phyloP scores from a whole-genome alignment of 169 alveolate species.

The Plasmodium blacklocki region DNA sequence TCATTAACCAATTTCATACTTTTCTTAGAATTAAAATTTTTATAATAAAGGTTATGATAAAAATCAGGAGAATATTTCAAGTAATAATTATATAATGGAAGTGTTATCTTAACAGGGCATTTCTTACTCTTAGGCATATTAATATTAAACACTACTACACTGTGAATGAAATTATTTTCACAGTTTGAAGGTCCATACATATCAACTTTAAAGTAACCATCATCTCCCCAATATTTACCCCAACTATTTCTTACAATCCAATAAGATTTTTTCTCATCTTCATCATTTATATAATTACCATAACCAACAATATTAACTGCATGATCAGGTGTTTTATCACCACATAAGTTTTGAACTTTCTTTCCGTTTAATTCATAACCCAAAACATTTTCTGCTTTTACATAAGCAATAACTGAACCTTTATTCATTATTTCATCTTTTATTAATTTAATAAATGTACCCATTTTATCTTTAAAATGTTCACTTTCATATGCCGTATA shows the following conservation, averaged over 20 bases:
- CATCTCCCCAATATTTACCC: conserved; percentile 78
- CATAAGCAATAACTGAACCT: conserved; percentile 76
- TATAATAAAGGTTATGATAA: conserved; percentile 9
- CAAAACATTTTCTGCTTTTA: conserved; percentile 56
- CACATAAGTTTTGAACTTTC: conserved; percentile 71
- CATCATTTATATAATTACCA: conserved; percentile 64
- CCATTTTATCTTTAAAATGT: conserved; percentile 1
- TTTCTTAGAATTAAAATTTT: neutral
- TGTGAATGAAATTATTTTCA: conserved; percentile 39
- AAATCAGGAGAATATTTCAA: conserved; percentile 13
- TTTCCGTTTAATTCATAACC: conserved; percentile 75
- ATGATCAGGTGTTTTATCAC: conserved; percentile 60
- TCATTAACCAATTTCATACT: neutral
- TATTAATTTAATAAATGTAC: conserved; percentile 39
- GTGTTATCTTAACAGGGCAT: neutral
- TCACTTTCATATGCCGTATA: conserved; percentile 12
- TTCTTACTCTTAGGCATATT: conserved; percentile 19
- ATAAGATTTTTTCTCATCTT: conserved; percentile 56
- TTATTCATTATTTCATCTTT: conserved; percentile 68
- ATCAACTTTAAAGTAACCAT: conserved; percentile 71
- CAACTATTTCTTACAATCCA: conserved; percentile 73
- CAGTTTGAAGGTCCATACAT: conserved; percentile 60
- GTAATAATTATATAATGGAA: neutral
- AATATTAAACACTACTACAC: conserved; percentile 22
- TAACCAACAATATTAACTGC: conserved; percentile 76